A percentile compares a stretch with the other conserved stretches of the same genome.
These are phyloP conservation scores for Tetrapisispora fleetii DNA, from an alignment of 805 yeast genomes.

Conservation along the genomic window DNA sequence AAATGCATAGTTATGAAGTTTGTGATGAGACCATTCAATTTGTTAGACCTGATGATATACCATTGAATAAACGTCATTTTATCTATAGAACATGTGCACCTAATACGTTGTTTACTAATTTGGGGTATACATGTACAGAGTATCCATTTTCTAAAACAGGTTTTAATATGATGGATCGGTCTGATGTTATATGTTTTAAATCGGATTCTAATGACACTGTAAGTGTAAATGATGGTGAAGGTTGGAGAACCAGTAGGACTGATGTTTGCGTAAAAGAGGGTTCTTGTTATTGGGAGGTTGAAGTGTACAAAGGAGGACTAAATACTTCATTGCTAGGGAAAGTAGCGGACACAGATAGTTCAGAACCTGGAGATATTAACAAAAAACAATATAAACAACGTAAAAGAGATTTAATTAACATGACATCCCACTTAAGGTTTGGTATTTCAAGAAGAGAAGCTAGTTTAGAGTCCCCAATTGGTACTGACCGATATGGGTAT, in stretches of 20 bases:
- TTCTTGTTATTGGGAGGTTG: constrained; percentile 66
- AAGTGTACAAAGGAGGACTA: constrained; percentile 34
- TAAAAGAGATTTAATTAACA: constrained; percentile 23
- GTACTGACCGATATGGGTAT: constrained; percentile 89
- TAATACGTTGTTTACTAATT: constrained; percentile 44
- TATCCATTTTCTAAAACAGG: constrained; percentile 42
- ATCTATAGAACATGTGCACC: constrained; percentile 74
- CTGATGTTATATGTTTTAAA: constrained; percentile 43
- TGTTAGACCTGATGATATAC: constrained; percentile 55
- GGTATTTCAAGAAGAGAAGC: constrained; percentile 86
- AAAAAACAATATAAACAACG: constrained; percentile 5
- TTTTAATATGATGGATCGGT: constrained; percentile 42
- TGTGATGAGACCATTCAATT: constrained; percentile 7
- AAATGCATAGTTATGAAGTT: constrained; percentile 8
- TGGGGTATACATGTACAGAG: constrained; percentile 64
- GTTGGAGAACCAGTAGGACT: constrained; percentile 74
- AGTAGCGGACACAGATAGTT: not conserved
- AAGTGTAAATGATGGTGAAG: constrained; percentile 48
- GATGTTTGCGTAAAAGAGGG: constrained; percentile 76
- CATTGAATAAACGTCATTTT: constrained; percentile 70
- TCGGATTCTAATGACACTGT: constrained; percentile 25
- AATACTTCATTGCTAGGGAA: constrained; percentile 9
- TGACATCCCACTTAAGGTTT: constrained; percentile 54
- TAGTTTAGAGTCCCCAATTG: constrained; percentile 87
- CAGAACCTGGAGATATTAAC: not conserved